phyloP scores from a whole-genome alignment of 345 rosid species.

The Clausena lansium region DNA sequence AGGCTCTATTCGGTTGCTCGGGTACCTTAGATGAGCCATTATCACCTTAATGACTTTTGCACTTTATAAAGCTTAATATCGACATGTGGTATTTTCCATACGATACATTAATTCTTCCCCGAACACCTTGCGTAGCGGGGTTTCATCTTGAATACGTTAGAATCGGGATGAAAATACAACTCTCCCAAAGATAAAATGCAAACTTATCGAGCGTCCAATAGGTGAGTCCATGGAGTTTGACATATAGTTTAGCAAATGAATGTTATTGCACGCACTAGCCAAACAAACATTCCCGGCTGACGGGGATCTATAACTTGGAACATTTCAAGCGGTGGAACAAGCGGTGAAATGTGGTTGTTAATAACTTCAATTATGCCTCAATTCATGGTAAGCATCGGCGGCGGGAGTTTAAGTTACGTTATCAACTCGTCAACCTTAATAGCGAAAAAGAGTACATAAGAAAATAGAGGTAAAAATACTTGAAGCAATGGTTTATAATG shows the following conservation, averaged over 20 bases:
- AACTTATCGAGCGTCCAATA: constrained; percentile 85
- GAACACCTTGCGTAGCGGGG: constrained; percentile 82
- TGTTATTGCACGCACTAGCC: constrained; percentile 95
- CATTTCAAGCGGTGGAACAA: constrained; percentile 84
- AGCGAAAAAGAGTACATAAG: no score
- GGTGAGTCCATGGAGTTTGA: constrained; percentile 88
- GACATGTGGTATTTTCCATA: no score
- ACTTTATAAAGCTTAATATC: no score
- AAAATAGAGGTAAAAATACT: no score
- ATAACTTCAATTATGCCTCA: constrained; percentile 93
- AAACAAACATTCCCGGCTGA: constrained; percentile 97
- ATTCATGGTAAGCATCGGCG: constrained; percentile 98
- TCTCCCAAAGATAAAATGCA: constrained; percentile 98
- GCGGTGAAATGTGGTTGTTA: constrained; percentile 82
- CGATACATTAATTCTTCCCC: no score
- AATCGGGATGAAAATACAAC: constrained; percentile 71
- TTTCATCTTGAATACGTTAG: constrained; percentile 65
- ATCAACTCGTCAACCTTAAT: constrained; percentile 93
- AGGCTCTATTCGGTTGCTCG: no score
- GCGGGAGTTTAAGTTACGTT: constrained; percentile 92
- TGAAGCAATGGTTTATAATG: no score
- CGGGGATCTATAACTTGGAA: constrained; percentile 68
- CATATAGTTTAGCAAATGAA: constrained; percentile 87
- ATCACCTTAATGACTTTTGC: no score
- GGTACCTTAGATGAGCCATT: no score